Base-by-base conservation (phyloP, 352 stramenopile species). In the Phytophthora fragariaefolia region DNA sequence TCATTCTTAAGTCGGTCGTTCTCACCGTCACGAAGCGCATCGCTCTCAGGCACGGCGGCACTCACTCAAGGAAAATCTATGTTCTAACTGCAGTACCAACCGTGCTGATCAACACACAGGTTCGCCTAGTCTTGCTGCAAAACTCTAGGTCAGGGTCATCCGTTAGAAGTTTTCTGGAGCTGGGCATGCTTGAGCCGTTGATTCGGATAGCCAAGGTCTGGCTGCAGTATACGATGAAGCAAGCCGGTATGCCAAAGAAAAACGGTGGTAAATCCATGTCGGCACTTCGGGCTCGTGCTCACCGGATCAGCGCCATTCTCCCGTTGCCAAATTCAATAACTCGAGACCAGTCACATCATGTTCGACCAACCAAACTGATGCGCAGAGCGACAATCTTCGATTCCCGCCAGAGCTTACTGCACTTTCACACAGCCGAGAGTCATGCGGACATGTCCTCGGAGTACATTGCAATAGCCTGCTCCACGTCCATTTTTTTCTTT, bases 401-500 rank as follows among this genome's bases (percentile, higher is more conserved):
- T 9, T 51, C 42, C 18, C 18, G 30, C 0, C 22, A 53, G 18
- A 66, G 46, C 17, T 20, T 68, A 36, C 28, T 68, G 30, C 49
- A 68, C n/a, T 69, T 73, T 24, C 58, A 64, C 27, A 58, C 63
- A 0, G 64, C 58, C 27, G 65, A 69, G 18, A 56, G 45, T n/a
- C 40, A 73, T 22, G 58, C 65, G 7, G 66, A 79, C 18, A 79
- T 82, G 71, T 79, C 57, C 53, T 70, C 74, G 45, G 71, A 82
- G 68, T 77, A 79, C 47, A 77, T 82, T 23, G 70, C 71, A 1
- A 79, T 77, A 36, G 55, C 34, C 17, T 82, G 66, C 46, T 74
- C 66, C 7, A 55, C 68, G 6, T 67, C 66, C 5, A 77, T 77
- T 13, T 72, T 58, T 56, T 69, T 63, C 20, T 73, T 51, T 23